These are phyloP conservation scores for Carex parvula DNA, from an alignment of 176 grass and related monocot genomes.

Conservation along the genomic window DNA sequence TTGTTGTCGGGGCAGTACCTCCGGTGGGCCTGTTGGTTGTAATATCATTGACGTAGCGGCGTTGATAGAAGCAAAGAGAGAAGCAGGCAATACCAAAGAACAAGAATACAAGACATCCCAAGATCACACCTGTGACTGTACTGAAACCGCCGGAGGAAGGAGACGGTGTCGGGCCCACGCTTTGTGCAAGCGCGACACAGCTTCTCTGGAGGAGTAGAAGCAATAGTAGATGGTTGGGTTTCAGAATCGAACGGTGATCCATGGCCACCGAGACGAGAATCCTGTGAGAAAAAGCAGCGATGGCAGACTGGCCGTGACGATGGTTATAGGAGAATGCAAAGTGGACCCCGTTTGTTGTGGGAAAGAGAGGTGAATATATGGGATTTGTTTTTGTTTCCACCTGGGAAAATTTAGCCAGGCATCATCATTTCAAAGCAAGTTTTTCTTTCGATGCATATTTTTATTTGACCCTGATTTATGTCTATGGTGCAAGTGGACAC, in stretches of 20 bases:
- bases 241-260: not conserved
- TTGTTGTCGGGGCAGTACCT: not conserved
- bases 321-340: not conserved
- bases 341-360: not conserved
- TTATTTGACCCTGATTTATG: not conserved
- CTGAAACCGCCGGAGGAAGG: slow-evolving; percentile 40
- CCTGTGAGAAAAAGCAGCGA: not conserved
- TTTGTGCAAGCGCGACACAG: not conserved
- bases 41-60: not conserved
- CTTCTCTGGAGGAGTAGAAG: not conserved
- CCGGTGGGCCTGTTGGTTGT: not conserved
- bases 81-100: slow-evolving; percentile 49
- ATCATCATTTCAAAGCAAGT: not conserved
- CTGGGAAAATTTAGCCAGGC: not conserved
- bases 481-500: not conserved
- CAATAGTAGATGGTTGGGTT: not conserved
- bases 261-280: not conserved
- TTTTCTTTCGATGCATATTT: not conserved
- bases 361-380: not conserved
- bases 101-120: slow-evolving; percentile 39
- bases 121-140: slow-evolving; percentile 39
- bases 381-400: not conserved
- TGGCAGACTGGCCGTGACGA: not conserved
- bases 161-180: not conserved
- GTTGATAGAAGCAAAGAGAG: slow-evolving; percentile 56